Evolutionary conservation across 345 rosid genomes (phyloP).

Genomic region (Aquilaria yunnanensis): DNA sequence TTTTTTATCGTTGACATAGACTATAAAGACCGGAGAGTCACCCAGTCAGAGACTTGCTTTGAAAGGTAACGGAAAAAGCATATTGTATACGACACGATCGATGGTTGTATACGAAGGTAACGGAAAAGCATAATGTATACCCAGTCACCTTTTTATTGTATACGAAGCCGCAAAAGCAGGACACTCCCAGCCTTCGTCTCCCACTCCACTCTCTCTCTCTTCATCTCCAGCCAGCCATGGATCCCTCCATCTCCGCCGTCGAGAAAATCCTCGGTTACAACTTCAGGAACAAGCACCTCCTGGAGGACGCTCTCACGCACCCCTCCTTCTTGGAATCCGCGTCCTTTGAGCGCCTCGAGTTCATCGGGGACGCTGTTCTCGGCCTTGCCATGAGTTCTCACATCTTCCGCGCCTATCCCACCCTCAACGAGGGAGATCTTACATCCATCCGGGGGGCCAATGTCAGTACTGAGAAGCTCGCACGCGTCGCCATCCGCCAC

Average conservation of each 20-base stretch:
- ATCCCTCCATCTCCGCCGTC: conserved; percentile 29
- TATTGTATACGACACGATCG: no score
- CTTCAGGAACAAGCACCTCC: conserved; percentile 39
- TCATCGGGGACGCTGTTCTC: conserved; percentile 64
- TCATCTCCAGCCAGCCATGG: conserved; percentile 24
- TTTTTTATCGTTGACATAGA: no score
- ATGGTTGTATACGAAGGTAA: no score
- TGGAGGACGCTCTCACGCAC: conserved; percentile 69
- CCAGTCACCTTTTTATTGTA: no score
- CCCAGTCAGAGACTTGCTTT: no score
- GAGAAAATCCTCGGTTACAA: conserved; percentile 47
- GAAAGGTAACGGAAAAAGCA: no score
- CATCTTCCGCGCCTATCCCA: conserved; percentile 45
- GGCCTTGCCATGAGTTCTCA: conserved; percentile 42
- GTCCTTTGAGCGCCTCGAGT: conserved; percentile 75
- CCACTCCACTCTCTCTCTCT: not conserved
- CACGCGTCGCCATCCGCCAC: conserved; percentile 60
- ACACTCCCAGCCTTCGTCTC: no score
- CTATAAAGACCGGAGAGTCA: no score
- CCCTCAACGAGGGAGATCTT: conserved; percentile 43
- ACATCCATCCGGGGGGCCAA: conserved; percentile 59
- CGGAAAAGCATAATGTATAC: no score
- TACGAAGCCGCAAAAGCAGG: no score
- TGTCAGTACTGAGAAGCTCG: conserved; percentile 73
- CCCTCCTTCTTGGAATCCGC: conserved; percentile 33